Conservation (phyloP, 2,329 filamentous ascomycete species). For the Lecanicillium sp. region DNA sequence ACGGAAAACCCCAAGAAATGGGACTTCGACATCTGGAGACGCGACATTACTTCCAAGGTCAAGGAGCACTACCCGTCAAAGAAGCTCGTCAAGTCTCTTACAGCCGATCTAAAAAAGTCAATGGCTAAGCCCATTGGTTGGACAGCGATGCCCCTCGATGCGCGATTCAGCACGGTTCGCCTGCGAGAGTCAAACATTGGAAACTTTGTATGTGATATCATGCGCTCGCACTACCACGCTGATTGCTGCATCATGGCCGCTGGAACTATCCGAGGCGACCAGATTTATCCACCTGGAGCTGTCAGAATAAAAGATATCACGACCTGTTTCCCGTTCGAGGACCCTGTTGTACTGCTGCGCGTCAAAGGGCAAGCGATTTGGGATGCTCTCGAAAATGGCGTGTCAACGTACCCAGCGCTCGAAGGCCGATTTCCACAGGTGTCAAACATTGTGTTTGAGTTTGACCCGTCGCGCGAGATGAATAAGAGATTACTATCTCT, state of each 20-base stretch:
- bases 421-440: constrained; percentile 84
- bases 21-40: constrained; percentile 71
- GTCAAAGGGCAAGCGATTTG: constrained; percentile 66
- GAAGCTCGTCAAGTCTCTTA: constrained; percentile 61
- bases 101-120: constrained; percentile 66
- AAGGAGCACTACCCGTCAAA: constrained; percentile 56
- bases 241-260: constrained; percentile 82
- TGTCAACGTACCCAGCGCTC: constrained; percentile 73
- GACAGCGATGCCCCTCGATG: constrained; percentile 73
- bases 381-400: constrained; percentile 78
- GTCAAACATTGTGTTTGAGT: constrained; percentile 72
- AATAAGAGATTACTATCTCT: constrained; percentile 59
- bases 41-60: constrained; percentile 66
- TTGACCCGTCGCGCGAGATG: constrained; percentile 55
- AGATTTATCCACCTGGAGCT: constrained; percentile 77
- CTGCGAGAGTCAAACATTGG: constrained; percentile 74
- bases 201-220: constrained; percentile 88
- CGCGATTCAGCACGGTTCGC: constrained; percentile 77
- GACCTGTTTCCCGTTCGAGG: constrained; percentile 88
- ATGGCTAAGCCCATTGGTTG: constrained; percentile 79
- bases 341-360: constrained; percentile 73
- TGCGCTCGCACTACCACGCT: constrained; percentile 73
- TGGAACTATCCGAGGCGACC: constrained; percentile 81
- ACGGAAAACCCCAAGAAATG: constrained; percentile 45
- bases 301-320: constrained; percentile 76